Conservation (phyloP, 75 land plant genomes). For the Gnetum montanum region DNA sequence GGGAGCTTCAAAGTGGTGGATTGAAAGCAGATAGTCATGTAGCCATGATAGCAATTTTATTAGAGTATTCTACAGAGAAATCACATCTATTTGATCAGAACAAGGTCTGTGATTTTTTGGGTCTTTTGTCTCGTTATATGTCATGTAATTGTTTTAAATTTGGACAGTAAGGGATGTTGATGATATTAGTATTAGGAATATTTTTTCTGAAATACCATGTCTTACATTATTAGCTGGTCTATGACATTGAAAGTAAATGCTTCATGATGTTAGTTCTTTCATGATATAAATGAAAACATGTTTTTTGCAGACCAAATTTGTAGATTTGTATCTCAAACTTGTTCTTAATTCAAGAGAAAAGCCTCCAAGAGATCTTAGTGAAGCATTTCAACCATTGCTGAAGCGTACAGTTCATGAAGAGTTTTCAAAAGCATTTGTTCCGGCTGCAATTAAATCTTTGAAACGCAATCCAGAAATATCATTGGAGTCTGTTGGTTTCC, state of each 20-base stretch:
- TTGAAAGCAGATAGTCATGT: conserved; percentile 43
- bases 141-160: too few relatives aligned
- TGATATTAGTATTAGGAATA: too few relatives aligned
- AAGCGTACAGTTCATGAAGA: conserved; percentile 73
- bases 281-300: background rate
- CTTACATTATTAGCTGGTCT: too few relatives aligned
- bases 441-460: conserved; percentile 71
- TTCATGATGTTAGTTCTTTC: too few relatives aligned
- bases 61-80: conserved; percentile 35
- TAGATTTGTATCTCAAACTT: conserved; percentile 74
- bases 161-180: too few relatives aligned
- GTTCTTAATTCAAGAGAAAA: conserved; percentile 73
- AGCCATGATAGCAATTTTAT: conserved; percentile 43
- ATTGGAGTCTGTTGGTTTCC: conserved; percentile 67
- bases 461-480: conserved; percentile 94
- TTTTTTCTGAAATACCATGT: too few relatives aligned
- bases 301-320: conserved; percentile 59
- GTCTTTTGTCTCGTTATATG: too few relatives aligned
- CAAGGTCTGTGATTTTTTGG: conserved; percentile 72
- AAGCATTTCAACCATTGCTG: conserved; percentile 65
- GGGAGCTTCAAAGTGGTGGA: conserved; percentile 52
- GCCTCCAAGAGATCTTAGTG: conserved; percentile 61
- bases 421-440: conserved; percentile 55
- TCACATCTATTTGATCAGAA: conserved; percentile 35
- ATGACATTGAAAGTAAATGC: too few relatives aligned